These are phyloP conservation scores for Pythium dissimile DNA, from an alignment of 352 stramenopile species.

Conservation along the genomic window DNA sequence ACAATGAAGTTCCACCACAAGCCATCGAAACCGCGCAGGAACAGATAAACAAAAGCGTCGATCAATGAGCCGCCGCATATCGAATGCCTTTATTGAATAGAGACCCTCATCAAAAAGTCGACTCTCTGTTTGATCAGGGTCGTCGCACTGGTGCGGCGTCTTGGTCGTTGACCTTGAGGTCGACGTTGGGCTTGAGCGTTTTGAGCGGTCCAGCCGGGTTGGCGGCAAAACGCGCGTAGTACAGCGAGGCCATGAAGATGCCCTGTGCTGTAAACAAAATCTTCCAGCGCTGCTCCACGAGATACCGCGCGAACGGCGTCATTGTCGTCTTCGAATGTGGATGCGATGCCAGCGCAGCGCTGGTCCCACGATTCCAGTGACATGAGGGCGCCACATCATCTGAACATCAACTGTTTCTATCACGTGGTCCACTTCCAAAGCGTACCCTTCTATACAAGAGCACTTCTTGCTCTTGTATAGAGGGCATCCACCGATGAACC, in stretches of 20 bases:
- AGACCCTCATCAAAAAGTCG: background rate
- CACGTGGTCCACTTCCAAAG: background rate
- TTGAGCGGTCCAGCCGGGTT: constrained; percentile 22
- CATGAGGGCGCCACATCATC: background rate
- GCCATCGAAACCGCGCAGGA: too few species aligned
- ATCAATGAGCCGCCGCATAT: too few species aligned
- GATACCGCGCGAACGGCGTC: constrained; percentile 49
- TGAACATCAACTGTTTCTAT: background rate
- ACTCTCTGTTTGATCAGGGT: background rate
- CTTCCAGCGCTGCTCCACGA: constrained; percentile 71
- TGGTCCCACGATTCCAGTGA: background rate
- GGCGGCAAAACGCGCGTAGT: constrained; percentile 53
- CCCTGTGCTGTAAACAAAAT: constrained; percentile 69
- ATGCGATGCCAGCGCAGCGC: background rate
- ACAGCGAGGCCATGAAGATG: constrained; percentile 61
- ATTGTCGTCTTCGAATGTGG: constrained; percentile 12
- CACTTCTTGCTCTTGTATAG: constrained; percentile 5
- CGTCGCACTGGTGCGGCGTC: background rate
- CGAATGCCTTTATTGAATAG: too few species aligned
- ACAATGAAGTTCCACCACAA: too few species aligned
- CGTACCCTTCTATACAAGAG: background rate
- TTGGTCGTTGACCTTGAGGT: constrained; percentile 26
- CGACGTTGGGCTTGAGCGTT: constrained; percentile 20
- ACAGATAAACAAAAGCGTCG: too few species aligned
- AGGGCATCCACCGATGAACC: too few species aligned